Percentiles rank a stretch among this genome's conserved stretches.
Evolutionary conservation across 2,329 filamentous ascomycete genomes (phyloP).

Genomic region (Hymenoscyphus fraxineus): DNA sequence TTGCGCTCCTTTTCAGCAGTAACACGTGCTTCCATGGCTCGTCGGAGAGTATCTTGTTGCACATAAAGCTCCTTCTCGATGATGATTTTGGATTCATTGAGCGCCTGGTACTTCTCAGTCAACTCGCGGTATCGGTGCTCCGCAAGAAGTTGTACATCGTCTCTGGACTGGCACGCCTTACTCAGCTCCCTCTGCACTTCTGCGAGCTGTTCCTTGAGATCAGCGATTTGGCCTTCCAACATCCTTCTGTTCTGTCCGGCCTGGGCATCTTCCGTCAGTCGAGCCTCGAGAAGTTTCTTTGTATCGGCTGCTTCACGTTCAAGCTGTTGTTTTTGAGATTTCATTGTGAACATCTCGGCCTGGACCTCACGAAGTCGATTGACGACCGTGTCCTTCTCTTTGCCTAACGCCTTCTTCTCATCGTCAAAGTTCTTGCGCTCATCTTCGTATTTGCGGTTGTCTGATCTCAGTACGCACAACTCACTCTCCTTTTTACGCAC

Average conservation of each 20-base stretch:
- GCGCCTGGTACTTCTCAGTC: conserved; percentile 76
- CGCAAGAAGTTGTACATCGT: conserved; percentile 85
- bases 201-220: conserved; percentile 82
- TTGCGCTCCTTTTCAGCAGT: conserved; percentile 84
- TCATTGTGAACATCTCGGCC: conserved; percentile 82
- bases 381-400: conserved; percentile 76
- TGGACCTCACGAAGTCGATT: conserved; percentile 77
- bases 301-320: conserved; percentile 87
- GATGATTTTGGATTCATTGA: conserved; percentile 93
- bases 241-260: conserved; percentile 76
- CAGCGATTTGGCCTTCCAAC: conserved; percentile 80
- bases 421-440: conserved; percentile 76
- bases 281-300: conserved; percentile 78
- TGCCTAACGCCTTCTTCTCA: conserved; percentile 66
- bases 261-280: conserved; percentile 85
- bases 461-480: conserved; percentile 75
- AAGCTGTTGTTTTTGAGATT: conserved; percentile 76
- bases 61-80: conserved; percentile 98
- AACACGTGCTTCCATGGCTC: conserved; percentile 76
- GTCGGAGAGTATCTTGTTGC: conserved; percentile 85
- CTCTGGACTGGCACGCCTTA: conserved; percentile 85
- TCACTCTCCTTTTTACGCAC: conserved; percentile 94
- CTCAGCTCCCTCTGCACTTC: conserved; percentile 84
- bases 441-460: conserved; percentile 77
- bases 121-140: conserved; percentile 83